Conservation (phyloP, 495 filamentous ascomycete species). For the Amniculicola lignicola region DNA sequence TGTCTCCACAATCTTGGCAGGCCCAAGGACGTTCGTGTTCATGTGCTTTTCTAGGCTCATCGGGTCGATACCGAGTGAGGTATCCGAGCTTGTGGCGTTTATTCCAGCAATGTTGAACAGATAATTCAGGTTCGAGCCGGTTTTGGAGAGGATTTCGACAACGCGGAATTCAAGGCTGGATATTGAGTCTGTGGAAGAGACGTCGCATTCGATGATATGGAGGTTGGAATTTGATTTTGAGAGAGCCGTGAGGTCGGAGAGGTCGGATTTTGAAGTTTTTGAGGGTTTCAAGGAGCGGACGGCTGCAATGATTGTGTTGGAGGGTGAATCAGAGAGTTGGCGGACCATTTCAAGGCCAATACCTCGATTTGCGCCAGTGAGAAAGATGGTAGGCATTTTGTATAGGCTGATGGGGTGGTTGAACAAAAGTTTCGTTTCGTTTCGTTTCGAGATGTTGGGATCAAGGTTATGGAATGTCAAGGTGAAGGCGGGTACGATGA, state of each 20-base stretch:
- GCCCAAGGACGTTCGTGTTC: slow-evolving; percentile 29
- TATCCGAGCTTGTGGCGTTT: slow-evolving; percentile 40
- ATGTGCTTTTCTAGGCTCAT: slow-evolving; percentile 37
- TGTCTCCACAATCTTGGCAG: slow-evolving; percentile 31
- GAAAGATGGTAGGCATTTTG: slow-evolving; percentile 55
- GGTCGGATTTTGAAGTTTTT: too few species aligned
- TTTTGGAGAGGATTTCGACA: slow-evolving; percentile 35
- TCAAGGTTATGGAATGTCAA: too few species aligned
- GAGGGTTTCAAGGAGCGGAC: slow-evolving; percentile 42
- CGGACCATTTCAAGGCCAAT: slow-evolving; percentile 55
- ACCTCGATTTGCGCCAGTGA: slow-evolving; percentile 57
- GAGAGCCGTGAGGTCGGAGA: slow-evolving; percentile 35
- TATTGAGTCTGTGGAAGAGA: slow-evolving; percentile 30
- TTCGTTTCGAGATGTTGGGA: slow-evolving; percentile 3
- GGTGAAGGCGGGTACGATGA: too few species aligned
- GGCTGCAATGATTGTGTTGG: slow-evolving; percentile 52
- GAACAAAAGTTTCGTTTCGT: not conserved
- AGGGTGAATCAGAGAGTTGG: slow-evolving; percentile 46
- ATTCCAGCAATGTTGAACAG: slow-evolving; percentile 48
- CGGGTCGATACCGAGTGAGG: slow-evolving; percentile 39
- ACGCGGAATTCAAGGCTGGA: slow-evolving; percentile 39
- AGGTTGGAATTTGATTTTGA: slow-evolving; percentile 25
- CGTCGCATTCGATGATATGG: slow-evolving; percentile 50
- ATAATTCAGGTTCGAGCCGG: slow-evolving; percentile 41
- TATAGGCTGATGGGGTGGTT: too few species aligned